phyloP scores from a whole-genome alignment of 192 early-diverging fungal genomes.

The Spizellomyces punctatus region DNA sequence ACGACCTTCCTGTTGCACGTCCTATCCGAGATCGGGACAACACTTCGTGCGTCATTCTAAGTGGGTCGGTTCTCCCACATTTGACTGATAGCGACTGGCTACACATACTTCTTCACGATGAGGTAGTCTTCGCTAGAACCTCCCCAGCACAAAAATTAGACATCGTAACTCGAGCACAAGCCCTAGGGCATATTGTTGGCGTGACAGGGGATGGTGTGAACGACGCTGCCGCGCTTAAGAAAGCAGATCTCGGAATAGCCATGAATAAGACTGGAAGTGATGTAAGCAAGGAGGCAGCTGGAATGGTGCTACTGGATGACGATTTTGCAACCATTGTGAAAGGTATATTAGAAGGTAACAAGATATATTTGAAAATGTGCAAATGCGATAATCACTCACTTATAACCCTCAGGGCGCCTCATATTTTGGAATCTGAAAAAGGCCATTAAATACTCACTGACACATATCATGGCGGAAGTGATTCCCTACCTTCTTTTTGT shows the following conservation, averaged over 20 bases:
- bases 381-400: neutral
- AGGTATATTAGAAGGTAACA: slow-evolving; percentile 85
- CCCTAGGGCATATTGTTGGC: slow-evolving; percentile 90
- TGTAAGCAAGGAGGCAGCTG: slow-evolving; percentile 81
- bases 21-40: slow-evolving; percentile 48
- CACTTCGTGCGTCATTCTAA: slow-evolving; percentile 76
- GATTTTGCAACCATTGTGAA: slow-evolving; percentile 92
- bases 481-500: slow-evolving; percentile 85
- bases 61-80: slow-evolving; percentile 72
- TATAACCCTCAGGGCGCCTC: slow-evolving; percentile 51
- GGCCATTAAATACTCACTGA: slow-evolving; percentile 88
- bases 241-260: slow-evolving; percentile 94
- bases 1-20: neutral
- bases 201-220: slow-evolving; percentile 93
- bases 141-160: slow-evolving; percentile 93
- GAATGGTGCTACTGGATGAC: slow-evolving; percentile 97
- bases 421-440: slow-evolving; percentile 97
- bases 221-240: slow-evolving; percentile 91
- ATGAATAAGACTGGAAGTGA: slow-evolving; percentile 97
- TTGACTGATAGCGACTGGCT: slow-evolving; percentile 85
- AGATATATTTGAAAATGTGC: neutral
- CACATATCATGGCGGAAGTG: slow-evolving; percentile 90
- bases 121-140: slow-evolving; percentile 93
- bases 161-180: slow-evolving; percentile 88
- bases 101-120: slow-evolving; percentile 69